Base-by-base conservation (phyloP, 345 rosid genomes). In the Populus simonii region DNA sequence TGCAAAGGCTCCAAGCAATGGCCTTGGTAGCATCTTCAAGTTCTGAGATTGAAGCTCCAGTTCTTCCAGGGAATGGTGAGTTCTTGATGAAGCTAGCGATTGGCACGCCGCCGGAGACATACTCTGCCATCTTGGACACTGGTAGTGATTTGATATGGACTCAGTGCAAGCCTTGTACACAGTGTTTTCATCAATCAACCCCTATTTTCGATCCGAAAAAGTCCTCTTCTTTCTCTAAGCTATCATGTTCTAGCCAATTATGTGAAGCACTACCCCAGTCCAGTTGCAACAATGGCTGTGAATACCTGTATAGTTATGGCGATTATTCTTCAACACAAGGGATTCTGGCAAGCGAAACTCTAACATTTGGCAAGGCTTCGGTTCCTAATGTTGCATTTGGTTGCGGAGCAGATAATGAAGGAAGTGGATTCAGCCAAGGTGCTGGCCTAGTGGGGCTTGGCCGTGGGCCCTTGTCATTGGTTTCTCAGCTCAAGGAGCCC, bases 121-220 rank as follows among this genome's bases (percentile, higher is more conserved):
- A 83, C 85, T 73, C 88, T 4, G 99, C 97, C 5, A 92, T 95
- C 29, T 49, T 95, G 80, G 98, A 95, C 72, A 92, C 99, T 0
- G 99, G 99, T 0, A 95, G 99, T 49, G 98, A 95, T 78, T 82
- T 95, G 49, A 92, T 95, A 53, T 95, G 99, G 99, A 95, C 99
- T 20, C 99, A 93, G 55, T 95, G 99, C 84, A 86, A 91, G 85
- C 99, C 98, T 5, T 95, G 99, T n/a, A 69, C 73, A 0, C 86
- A 92, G 45, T 95, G 98, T 75, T 95, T 81, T 12, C 67, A 86
- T 41, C 99, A 95, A 78, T 85, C 97, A 0, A 88, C 91, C 5
- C 96, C 97, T 0, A 84, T 95, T 25, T 95, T 92, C 31, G 92
- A 95, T 74, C 99, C 99, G 0, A 70, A 65, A 66, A 88, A 83